A percentile compares a stretch with the other conserved stretches of the same genome.
Evolutionary conservation across 1,139 yeast genomes (phyloP).

Genomic region (Taiozyma onychis): DNA sequence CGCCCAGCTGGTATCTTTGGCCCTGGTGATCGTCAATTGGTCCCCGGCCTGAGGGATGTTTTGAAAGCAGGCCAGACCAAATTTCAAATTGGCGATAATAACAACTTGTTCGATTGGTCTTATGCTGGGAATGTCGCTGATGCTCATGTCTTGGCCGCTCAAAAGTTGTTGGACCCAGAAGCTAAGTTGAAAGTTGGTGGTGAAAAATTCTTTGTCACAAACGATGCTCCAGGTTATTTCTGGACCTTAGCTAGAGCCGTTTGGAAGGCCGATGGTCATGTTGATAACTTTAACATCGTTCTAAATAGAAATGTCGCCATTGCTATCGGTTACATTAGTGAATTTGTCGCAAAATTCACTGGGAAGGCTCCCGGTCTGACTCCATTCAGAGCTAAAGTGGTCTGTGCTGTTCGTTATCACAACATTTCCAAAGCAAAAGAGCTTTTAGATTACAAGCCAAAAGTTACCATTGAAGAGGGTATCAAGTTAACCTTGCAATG

Average conservation of each 20-base stretch:
- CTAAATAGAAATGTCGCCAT: constrained; percentile 71
- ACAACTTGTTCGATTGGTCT: constrained; percentile 92
- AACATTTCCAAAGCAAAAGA: constrained; percentile 83
- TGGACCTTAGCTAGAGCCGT: constrained; percentile 97
- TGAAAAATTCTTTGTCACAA: constrained; percentile 83
- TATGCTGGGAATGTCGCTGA: constrained; percentile 99
- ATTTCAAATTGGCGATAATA: constrained; percentile 91
- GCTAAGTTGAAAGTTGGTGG: constrained; percentile 56
- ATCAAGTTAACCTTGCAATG: constrained; percentile 76
- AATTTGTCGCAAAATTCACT: constrained; percentile 57
- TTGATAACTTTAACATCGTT: constrained; percentile 64
- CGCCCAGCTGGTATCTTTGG: constrained; percentile 99
- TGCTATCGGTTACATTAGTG: constrained; percentile 72
- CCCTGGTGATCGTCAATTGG: constrained; percentile 95
- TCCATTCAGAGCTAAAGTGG: constrained; percentile 88
- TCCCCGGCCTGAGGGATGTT: constrained; percentile 85
- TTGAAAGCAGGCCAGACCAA: constrained; percentile 83
- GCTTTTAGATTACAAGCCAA: constrained; percentile 74
- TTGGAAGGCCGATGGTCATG: constrained; percentile 93
- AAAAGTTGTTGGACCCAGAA: constrained; percentile 50
- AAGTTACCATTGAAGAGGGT: constrained; percentile 77
- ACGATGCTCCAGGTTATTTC: constrained; percentile 91
- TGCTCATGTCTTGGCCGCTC: constrained; percentile 90
- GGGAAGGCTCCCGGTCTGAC: constrained; percentile 94
- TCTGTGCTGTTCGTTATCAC: constrained; percentile 94